These are phyloP conservation scores for Ustilago loliicola DNA, from an alignment of 1,284 basidiomycete species.

Conservation along the genomic window DNA sequence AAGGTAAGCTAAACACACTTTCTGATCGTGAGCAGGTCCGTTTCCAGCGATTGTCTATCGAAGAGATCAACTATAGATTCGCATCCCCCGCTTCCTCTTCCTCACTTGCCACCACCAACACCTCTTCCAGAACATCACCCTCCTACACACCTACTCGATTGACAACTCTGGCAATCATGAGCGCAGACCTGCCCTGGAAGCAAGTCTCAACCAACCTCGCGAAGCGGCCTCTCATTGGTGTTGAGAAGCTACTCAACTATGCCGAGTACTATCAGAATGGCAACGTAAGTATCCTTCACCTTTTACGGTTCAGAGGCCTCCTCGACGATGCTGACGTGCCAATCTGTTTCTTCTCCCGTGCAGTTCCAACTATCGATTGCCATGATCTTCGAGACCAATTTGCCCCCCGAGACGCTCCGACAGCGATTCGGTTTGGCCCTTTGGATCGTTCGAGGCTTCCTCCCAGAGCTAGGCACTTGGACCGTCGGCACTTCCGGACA, in stretches of 20 bases:
- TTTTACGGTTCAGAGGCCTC: not conserved
- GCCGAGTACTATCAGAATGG: constrained; percentile 38
- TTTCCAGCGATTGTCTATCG: too few species aligned
- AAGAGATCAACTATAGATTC: too few species aligned
- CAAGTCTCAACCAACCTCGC: constrained; percentile 18
- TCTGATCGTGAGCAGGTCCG: not conserved
- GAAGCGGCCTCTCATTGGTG: constrained; percentile 22
- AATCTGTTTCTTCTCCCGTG: not conserved
- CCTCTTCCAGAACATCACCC: not conserved
- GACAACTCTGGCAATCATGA: constrained; percentile 6
- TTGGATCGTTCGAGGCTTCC: constrained; percentile 17
- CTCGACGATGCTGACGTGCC: not conserved
- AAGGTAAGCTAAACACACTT: too few species aligned
- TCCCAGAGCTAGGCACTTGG: constrained; percentile 29
- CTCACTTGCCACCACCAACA: not conserved
- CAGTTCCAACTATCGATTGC: constrained; percentile 30
- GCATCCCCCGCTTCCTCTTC: not conserved
- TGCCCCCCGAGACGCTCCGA: constrained; percentile 17
- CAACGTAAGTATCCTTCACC: constrained; percentile 19
- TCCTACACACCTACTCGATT: not conserved
- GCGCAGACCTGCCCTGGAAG: constrained; percentile 14
- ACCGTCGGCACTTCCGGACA: not conserved
- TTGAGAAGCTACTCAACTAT: constrained; percentile 43
- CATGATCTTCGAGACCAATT: constrained; percentile 14
- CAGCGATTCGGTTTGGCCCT: constrained; percentile 29